phyloP scores from a whole-genome alignment of 2,329 filamentous ascomycete species.

The Leptosphaerulina australis region DNA sequence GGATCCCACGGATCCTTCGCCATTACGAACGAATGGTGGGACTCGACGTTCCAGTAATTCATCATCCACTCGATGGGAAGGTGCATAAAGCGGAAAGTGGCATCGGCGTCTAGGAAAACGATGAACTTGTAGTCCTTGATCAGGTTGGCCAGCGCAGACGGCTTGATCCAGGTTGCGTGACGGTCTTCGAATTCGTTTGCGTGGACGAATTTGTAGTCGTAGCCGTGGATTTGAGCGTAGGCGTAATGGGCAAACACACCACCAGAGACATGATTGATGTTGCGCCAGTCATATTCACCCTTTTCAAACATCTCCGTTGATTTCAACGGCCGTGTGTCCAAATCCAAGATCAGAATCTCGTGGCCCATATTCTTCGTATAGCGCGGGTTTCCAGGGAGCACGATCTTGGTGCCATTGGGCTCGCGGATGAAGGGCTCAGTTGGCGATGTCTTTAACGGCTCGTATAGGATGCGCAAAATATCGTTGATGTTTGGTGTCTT shows the following conservation, averaged over 20 bases:
- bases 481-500: constrained; percentile 41
- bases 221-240: constrained; percentile 55
- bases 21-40: constrained; percentile 53
- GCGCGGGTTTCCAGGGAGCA: constrained; percentile 38
- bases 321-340: constrained; percentile 44
- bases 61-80: constrained; percentile 59
- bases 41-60: constrained; percentile 56
- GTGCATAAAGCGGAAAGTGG: constrained; percentile 54
- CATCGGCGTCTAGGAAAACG: constrained; percentile 58
- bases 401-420: constrained; percentile 39
- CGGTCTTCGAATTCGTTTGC: constrained; percentile 50
- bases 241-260: constrained; percentile 49
- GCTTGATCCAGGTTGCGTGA: constrained; percentile 57
- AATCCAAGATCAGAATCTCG: constrained; percentile 45
- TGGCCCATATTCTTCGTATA: constrained; percentile 43
- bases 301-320: constrained; percentile 41
- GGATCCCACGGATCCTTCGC: constrained; percentile 52
- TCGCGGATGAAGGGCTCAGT: constrained; percentile 40
- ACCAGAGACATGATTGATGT: constrained; percentile 45
- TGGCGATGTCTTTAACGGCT: constrained; percentile 36
- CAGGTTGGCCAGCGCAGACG: constrained; percentile 45
- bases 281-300: constrained; percentile 46
- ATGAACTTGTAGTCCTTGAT: constrained; percentile 53
- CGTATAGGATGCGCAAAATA: constrained; percentile 41
- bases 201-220: constrained; percentile 57